Evolutionary conservation across 2,329 filamentous ascomycete genomes (phyloP).

Genomic region (Alternaria rosae): DNA sequence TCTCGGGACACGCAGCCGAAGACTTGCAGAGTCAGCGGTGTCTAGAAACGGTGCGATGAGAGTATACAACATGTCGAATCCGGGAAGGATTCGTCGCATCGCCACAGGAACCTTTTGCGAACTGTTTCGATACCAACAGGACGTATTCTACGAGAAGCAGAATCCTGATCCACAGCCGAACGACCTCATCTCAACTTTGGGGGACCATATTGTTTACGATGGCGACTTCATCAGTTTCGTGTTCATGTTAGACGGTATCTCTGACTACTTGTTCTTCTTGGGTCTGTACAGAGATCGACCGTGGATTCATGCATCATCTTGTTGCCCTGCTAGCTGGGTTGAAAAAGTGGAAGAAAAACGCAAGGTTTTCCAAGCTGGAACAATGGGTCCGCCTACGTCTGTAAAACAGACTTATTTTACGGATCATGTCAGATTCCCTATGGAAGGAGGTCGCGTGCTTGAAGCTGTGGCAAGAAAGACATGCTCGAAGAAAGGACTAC

Average conservation of each 20-base stretch:
- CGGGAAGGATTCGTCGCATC: neutral
- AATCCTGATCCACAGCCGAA: neutral
- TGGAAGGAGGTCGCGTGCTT: neutral
- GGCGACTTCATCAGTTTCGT: neutral
- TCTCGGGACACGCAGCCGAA: neutral
- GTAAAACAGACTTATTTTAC: neutral
- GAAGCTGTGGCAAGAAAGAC: neutral
- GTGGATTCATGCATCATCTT: neutral
- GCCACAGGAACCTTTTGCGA: neutral
- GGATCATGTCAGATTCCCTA: neutral
- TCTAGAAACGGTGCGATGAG: neutral
- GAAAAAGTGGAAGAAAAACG: neutral
- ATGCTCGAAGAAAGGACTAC: neutral
- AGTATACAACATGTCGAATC: neutral
- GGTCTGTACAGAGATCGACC: neutral
- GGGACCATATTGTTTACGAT: neutral
- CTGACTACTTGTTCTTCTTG: neutral
- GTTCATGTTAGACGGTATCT: fast-evolving
- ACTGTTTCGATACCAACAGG: neutral
- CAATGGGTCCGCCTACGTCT: neutral
- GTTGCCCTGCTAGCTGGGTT: fast-evolving
- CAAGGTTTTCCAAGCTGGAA: neutral
- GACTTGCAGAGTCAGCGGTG: neutral
- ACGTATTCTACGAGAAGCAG: too few species aligned
- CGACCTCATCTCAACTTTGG: neutral